Percentiles rank a stretch among this genome's conserved stretches.
phyloP scores from a whole-genome alignment of 345 rosid species.

The Populus alba region DNA sequence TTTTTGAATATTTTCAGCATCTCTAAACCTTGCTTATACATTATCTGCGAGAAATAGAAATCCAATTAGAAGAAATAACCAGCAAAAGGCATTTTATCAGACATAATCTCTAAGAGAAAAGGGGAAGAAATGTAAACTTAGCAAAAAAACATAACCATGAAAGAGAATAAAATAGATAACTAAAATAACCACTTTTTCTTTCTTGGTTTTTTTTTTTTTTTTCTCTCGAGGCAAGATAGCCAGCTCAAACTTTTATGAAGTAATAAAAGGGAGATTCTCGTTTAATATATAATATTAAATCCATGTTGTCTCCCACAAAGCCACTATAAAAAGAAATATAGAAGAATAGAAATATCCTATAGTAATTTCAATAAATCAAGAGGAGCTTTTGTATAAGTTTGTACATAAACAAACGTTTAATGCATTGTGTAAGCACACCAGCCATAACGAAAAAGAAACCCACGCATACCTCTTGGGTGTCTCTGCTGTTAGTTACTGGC shows the following conservation, averaged over 20 bases:
- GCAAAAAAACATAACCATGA: background rate
- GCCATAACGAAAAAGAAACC: background rate
- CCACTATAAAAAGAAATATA: background rate
- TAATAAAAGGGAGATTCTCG: background rate
- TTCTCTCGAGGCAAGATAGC: background rate
- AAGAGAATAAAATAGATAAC: background rate
- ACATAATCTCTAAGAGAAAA: background rate
- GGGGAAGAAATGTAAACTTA: background rate
- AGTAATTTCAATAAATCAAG: background rate
- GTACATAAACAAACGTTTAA: background rate
- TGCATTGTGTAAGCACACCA: background rate
- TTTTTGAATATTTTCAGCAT: conserved; percentile 71
- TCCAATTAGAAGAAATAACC: background rate
- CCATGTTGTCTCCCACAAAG: background rate
- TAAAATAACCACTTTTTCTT: too few species aligned
- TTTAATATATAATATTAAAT: background rate
- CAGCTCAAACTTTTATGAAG: background rate
- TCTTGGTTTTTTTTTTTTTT: too few species aligned
- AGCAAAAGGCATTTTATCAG: background rate
- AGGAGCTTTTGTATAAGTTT: background rate
- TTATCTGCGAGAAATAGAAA: conserved; percentile 47
- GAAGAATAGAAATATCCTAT: background rate
- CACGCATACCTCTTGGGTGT: conserved; percentile 85
- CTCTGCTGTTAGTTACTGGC: conserved; percentile 98
- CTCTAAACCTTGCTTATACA: conserved; percentile 73